Evolutionary conservation across 164 flowering plant genomes (phyloP), one percentile per base, ranked within the genome.

Genomic region (Umbellularia californica): DNA sequence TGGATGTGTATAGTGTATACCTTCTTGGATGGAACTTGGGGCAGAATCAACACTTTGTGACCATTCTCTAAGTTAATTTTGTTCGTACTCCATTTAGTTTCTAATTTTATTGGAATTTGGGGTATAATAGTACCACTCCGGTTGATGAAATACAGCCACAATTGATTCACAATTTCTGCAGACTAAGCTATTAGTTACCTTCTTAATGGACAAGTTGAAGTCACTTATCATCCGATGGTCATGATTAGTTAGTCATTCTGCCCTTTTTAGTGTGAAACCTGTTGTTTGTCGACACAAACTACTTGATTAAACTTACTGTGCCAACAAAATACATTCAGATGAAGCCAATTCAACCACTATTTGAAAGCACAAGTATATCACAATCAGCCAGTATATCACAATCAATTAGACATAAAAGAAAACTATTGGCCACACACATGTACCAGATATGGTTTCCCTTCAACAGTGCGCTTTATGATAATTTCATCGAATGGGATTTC

Each of bases 361-460:
- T 66, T 27, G 47, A 27, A 27, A 66, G 14, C 41, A 15, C 17
- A 5, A 6, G 33, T 20, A 66, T 4, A 66, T 66, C 35, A 25
- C 35, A 25, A 30, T 66, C n/a, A 66, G 17, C 30, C 1, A 19
- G 33, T 9, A 66, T 14, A 66, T 66, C 35, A 25, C 20, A 2
- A 30, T 30, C n/a, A 66, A 17, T 66, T 1, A 15, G 47, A 66
- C 14, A 25, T 66, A 30, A 15, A 30, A 30, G 22, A 14, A 12
- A 30, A 55, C 47, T 20, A 14, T 9, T 6, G 30, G 35, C 69
- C 47, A 66, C 33, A 71, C 14, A 19, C 82, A 23, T 55, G n/a
- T 85, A 91, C 93, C 92, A 89, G 58, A 78, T 86, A 92, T 19
- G 93, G 95, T 75, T 94, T 94, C 58, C 96, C 96, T 81, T 92